Evolutionary conservation across 768 basidiomycete genomes (phyloP).

Genomic region (Neoboletus brunneissimus): DNA sequence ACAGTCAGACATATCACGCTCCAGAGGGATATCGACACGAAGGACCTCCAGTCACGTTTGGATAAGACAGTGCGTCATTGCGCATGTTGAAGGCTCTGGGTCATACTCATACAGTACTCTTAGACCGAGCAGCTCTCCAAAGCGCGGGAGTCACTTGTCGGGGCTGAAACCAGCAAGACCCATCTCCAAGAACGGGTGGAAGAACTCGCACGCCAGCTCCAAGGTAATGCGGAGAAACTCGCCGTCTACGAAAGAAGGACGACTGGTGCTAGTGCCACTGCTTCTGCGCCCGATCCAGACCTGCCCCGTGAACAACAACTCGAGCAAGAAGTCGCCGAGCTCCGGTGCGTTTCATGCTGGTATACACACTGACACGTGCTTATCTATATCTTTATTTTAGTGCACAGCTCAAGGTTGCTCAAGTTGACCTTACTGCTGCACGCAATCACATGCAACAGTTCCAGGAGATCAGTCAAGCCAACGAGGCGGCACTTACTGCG

Average conservation of each 20-base stretch:
- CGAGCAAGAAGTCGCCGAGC: conserved; percentile 80
- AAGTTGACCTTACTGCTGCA: conserved; percentile 72
- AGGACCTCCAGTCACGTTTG: conserved; percentile 68
- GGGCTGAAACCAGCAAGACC: conserved; percentile 74
- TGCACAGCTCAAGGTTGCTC: conserved; percentile 69
- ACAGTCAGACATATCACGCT: conserved; percentile 66
- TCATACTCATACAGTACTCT: conserved; percentile 10
- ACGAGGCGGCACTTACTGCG: conserved; percentile 69
- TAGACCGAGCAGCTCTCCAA: conserved; percentile 64
- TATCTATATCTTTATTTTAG: conserved; percentile 35
- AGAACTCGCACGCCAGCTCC: conserved; percentile 51
- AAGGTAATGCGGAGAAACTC: conserved; percentile 81
- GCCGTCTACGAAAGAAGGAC: conserved; percentile 79
- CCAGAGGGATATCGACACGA: conserved; percentile 77
- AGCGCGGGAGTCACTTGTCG: conserved; percentile 66
- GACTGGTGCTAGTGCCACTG: conserved; percentile 28
- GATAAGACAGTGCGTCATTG: conserved; percentile 60
- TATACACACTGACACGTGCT: background rate
- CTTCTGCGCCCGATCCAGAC: conserved; percentile 41
- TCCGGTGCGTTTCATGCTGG: conserved; percentile 50
- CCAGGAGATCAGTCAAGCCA: conserved; percentile 81
- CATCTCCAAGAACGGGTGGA: conserved; percentile 68
- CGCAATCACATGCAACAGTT: conserved; percentile 77
- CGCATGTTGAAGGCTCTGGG: background rate
- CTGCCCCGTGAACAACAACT: conserved; percentile 73